Base-by-base conservation (phyloP, 208 protist genomes). In the Trypanosoma boissoni region DNA sequence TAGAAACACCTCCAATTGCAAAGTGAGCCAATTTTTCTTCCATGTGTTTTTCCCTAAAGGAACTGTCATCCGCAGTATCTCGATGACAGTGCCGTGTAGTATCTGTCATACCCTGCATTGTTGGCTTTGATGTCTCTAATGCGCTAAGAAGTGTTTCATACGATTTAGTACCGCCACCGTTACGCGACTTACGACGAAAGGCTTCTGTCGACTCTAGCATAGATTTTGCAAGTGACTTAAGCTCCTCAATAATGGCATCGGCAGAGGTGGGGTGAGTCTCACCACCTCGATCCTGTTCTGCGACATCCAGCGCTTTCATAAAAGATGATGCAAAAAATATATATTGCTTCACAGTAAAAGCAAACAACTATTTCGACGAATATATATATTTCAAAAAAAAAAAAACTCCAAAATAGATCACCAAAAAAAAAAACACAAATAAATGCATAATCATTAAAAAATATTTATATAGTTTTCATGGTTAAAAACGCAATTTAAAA, bases 201-300 rank as follows among this genome's bases (percentile, higher is more conserved):
- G 76, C 75, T 37, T 85, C 87, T 0, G 81, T 91, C 4, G 88
- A 75, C 44, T 91, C 83, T 20, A 94, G 72, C 88, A 94, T 94
- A 36, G 76, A 90, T 58, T 86, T 81, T 20, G 88, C 88, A 3
- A 94, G 72, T 28, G 64, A 58, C 64, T 88, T 89, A 42, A 94
- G 69, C 68, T 94, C 83, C 58, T 85, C 82, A 49, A 94, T 91
- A 26, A 94, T 82, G 16, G 74, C 67, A 63, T 92, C 84, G 3
- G 88, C 85, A 16, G 76, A 60, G 1, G 34, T 31, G 4, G 28
- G 28, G 23, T 48, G 28, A 39, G 34, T 39, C 34, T 39, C 29
- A 58, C 43, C 48, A 20, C 27, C 31, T 41, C 20, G 44, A 16
- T 63, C 56, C 8, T 46, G 23, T 16, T 59, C 64, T 26, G 45